A percentile compares a stretch with the other conserved stretches of the same genome.
Evolutionary conservation across 306 rosid species (phyloP).

Genomic region (Acmispon strigosus): DNA sequence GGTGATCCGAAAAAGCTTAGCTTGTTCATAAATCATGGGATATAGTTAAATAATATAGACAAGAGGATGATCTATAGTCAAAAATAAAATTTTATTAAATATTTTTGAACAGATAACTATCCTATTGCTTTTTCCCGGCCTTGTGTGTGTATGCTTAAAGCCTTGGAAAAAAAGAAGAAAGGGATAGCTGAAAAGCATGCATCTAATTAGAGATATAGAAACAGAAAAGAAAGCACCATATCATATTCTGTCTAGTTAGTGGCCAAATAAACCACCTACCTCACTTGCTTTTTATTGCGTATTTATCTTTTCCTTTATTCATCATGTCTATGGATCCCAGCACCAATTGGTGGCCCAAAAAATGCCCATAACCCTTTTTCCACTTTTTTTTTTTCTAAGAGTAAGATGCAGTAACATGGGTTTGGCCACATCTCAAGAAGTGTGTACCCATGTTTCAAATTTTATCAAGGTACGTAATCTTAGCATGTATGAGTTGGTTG

Average conservation of each 20-base stretch:
- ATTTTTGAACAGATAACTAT: too few relatives aligned
- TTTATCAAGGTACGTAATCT: background rate
- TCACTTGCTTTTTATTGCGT: slow-evolving; percentile 4
- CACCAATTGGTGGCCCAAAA: background rate
- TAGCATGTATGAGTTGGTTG: background rate
- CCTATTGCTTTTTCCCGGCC: too few relatives aligned
- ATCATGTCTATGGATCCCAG: background rate
- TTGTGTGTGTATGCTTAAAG: background rate
- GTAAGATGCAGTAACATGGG: background rate
- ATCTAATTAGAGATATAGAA: background rate
- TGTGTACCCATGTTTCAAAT: slow-evolving; percentile 10
- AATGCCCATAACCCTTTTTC: background rate
- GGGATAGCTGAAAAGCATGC: background rate
- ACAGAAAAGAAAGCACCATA: slow-evolving; percentile 5
- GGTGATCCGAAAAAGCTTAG: too few relatives aligned
- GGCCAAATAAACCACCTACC: background rate
- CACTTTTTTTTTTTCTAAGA: background rate
- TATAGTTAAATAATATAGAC: too few relatives aligned
- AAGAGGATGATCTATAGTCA: too few relatives aligned
- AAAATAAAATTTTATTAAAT: too few relatives aligned
- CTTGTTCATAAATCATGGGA: too few relatives aligned
- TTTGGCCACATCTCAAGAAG: background rate
- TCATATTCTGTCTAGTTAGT: slow-evolving; percentile 20
- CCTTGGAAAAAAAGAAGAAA: background rate
- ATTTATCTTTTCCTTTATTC: background rate